phyloP scores from a whole-genome alignment of 805 yeast species.

The Teunomyces barrocoloradensis region DNA sequence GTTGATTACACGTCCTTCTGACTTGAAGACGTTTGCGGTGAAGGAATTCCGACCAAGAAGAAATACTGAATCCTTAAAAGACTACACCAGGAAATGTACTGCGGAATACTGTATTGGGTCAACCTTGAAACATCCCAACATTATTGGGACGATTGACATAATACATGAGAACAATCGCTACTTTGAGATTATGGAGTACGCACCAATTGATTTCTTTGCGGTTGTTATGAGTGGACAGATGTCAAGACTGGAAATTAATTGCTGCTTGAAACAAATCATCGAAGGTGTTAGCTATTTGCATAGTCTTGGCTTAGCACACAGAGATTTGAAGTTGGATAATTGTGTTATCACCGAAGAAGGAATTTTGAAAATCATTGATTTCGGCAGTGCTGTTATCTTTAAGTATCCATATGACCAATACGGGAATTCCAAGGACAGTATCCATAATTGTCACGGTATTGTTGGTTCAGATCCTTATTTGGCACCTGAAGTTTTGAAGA shows the following conservation, averaged over 20 bases:
- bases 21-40: constrained; percentile 74
- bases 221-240: constrained; percentile 84
- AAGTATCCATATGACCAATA: constrained; percentile 59
- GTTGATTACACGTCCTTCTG: constrained; percentile 63
- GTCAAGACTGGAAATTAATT: constrained; percentile 78
- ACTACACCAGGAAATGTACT: constrained; percentile 81
- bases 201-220: constrained; percentile 81
- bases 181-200: constrained; percentile 93
- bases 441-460: constrained; percentile 53
- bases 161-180: constrained; percentile 67
- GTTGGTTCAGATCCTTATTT: constrained; percentile 86
- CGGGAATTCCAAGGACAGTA: constrained; percentile 26
- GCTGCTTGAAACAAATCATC: constrained; percentile 72
- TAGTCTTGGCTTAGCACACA: constrained; percentile 74
- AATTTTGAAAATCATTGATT: constrained; percentile 74
- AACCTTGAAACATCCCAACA: constrained; percentile 76
- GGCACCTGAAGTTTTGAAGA: constrained; percentile 73
- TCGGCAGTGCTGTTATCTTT: constrained; percentile 82
- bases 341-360: constrained; percentile 77
- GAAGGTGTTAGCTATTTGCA: constrained; percentile 74
- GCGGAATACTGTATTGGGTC: constrained; percentile 89
- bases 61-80: constrained; percentile 67
- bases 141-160: constrained; percentile 75
- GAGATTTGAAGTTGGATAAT: constrained; percentile 80
- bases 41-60: constrained; percentile 76